phyloP scores from a whole-genome alignment of 768 basidiomycete species.

The Chalciporus pseudorubinellus region DNA sequence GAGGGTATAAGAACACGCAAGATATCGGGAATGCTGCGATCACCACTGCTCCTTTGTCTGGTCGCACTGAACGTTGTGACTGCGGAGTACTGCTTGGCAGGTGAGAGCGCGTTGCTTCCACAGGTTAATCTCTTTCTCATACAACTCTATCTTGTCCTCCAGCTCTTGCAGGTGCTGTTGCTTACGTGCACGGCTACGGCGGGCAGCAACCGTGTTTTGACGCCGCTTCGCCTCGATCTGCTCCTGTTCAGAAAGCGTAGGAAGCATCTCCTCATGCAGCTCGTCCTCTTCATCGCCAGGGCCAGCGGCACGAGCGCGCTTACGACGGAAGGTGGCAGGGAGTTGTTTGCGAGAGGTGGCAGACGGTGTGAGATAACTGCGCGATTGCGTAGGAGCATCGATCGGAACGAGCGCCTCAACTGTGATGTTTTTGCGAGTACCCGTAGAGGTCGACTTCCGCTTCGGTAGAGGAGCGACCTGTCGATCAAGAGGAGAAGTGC shows the following conservation, averaged over 20 bases:
- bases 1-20: conserved; percentile 5
- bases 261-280: conserved; percentile 26
- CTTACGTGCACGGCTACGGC: conserved; percentile 75
- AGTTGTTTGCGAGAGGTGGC: conserved; percentile 76
- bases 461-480: conserved; percentile 15
- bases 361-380: conserved; percentile 72
- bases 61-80: conserved; percentile 54
- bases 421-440: conserved; percentile 70
- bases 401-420: conserved; percentile 63
- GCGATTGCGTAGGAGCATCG: conserved; percentile 77
- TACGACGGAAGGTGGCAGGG: conserved; percentile 66
- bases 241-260: conserved; percentile 54
- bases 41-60: conserved; percentile 28
- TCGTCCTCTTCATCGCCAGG: conserved; percentile 52
- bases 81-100: conserved; percentile 50
- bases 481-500: conserved; percentile 26
- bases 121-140: conserved; percentile 57
- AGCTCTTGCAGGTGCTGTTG: conserved; percentile 64
- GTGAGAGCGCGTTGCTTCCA: conserved; percentile 57
- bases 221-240: conserved; percentile 77
- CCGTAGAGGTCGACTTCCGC: conserved; percentile 45
- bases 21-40: not conserved
- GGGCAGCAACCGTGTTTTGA: conserved; percentile 84
- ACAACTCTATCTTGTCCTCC: conserved; percentile 51
- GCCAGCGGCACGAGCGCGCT: conserved; percentile 50